Base-by-base conservation (phyloP, 208 protist genomes). In the Crithidia bombi region DNA sequence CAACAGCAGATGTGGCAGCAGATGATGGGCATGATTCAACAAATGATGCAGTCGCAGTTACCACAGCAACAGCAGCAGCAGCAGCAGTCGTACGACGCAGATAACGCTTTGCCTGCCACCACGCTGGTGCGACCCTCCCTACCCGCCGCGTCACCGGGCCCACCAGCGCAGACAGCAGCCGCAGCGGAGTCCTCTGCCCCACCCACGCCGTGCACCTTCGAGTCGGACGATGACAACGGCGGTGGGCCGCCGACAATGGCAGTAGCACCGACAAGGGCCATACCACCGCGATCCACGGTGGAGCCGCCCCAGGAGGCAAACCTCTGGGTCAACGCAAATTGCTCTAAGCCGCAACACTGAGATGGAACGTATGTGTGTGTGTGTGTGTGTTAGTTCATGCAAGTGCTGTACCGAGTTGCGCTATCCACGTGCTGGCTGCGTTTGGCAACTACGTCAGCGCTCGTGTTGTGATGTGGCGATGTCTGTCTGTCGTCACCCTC, bases 11-110 rank as follows among this genome's bases (percentile, higher is more conserved):
- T 64, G 59, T 82, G 82, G 68, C 50, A 46, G 69, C 69, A 79
- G 21, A 82, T 86, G 83, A 73, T 83, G 77, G 49, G 51, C 28
- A 82, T 89, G 73, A 82, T 86, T 69, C 80, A 86, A 51, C 43
- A 76, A 54, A 75, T 86, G 66, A 36, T 82, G 58, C 26, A 21
- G 32, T 19, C 12, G 17, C 43, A 47, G 17, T 19, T 19, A 10
- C 17, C 43, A 41, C n/a, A 25, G 23, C 62, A 50, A 21, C 54
- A 21, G 21, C 33, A 39, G 44, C 15, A 30, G 5, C 46, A 51
- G 14, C 46, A 51, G 17, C 21, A 51, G 46, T 21, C 6, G 46
- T 30, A 51, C 46, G 15, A 51, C 46, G 0, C 3, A 5, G 35
- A 28, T n/a, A 15, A 9, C 26, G 30, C 25, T 10, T 36, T 25